These are phyloP conservation scores for Aspergillus brasiliensis DNA, from an alignment of 2,329 filamentous ascomycete species.

Conservation along the genomic window DNA sequence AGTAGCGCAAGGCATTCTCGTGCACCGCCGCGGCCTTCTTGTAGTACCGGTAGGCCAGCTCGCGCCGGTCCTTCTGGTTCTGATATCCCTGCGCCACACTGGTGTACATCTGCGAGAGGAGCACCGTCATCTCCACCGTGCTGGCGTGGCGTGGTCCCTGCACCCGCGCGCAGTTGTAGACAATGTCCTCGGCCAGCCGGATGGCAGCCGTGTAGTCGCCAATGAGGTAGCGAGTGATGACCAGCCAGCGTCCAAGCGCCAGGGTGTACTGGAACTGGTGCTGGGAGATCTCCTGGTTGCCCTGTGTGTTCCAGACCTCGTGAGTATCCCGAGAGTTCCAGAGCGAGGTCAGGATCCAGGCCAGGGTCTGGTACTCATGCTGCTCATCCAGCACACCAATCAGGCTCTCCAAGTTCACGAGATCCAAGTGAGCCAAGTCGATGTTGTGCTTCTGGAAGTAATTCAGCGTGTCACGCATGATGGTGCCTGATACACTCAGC, in stretches of 20 bases:
- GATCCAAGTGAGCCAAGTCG: constrained; percentile 46
- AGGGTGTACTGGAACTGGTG: constrained; percentile 45
- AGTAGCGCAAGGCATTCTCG: constrained; percentile 42
- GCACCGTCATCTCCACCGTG: constrained; percentile 53
- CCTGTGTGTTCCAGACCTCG: constrained; percentile 48
- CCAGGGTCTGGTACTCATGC: constrained; percentile 48
- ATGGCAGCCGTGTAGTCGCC: constrained; percentile 49
- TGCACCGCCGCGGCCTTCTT: constrained; percentile 42
- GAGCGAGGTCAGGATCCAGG: constrained; percentile 45
- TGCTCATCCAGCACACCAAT: constrained; percentile 49
- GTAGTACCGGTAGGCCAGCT: constrained; percentile 43
- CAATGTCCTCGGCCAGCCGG: constrained; percentile 55
- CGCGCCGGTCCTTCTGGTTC: constrained; percentile 31
- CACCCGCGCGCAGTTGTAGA: constrained; percentile 59
- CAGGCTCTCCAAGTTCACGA: constrained; percentile 46
- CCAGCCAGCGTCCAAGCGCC: constrained; percentile 53
- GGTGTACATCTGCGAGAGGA: constrained; percentile 57
- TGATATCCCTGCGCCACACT: constrained; percentile 43
- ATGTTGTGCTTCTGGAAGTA: constrained; percentile 45
- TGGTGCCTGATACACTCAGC: constrained; percentile 42
- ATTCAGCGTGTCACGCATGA: constrained; percentile 45
- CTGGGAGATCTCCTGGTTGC: constrained; percentile 42
- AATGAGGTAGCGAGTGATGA: constrained; percentile 53
- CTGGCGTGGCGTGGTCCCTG: constrained; percentile 51
- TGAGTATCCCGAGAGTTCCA: constrained; percentile 51